phyloP scores from a whole-genome alignment of 176 grass and related monocot genomes.

The Bolboschoenus planiculmis region DNA sequence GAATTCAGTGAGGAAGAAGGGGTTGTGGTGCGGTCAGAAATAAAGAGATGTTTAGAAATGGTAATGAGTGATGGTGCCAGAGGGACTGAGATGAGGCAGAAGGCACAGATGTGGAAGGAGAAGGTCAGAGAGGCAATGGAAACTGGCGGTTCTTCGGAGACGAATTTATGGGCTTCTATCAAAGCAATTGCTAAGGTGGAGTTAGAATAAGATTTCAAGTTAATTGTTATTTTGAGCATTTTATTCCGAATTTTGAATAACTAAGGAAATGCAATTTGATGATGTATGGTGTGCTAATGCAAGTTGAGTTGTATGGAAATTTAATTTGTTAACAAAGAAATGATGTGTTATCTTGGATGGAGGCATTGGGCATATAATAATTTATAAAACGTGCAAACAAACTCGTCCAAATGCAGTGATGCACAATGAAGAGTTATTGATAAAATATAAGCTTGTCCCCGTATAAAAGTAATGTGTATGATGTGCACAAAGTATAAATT shows the following conservation, averaged over 20 bases:
- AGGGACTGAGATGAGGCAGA: constrained; percentile 17
- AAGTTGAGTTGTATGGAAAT: background rate
- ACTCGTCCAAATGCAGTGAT: background rate
- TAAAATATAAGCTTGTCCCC: too few species aligned
- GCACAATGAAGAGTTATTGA: too few species aligned
- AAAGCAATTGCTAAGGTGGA: background rate
- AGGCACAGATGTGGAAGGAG: constrained; percentile 11
- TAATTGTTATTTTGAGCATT: background rate
- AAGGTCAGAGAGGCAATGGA: constrained; percentile 13
- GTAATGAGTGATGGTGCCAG: constrained; percentile 23
- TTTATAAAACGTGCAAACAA: background rate
- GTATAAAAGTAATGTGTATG: too few species aligned
- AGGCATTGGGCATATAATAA: background rate
- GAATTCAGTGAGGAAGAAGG: constrained; percentile 12
- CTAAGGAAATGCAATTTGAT: background rate
- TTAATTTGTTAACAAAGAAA: background rate
- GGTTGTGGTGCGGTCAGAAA: background rate
- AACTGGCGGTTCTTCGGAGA: constrained; percentile 14
- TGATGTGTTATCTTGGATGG: background rate
- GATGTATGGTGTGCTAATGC: background rate
- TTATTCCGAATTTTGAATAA: background rate
- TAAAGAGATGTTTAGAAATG: constrained; percentile 21
- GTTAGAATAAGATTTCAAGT: background rate
- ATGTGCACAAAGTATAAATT: too few species aligned
- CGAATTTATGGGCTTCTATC: constrained; percentile 26